phyloP scores from a whole-genome alignment of 129 eudicot genomes.

The Calendula officinalis region DNA sequence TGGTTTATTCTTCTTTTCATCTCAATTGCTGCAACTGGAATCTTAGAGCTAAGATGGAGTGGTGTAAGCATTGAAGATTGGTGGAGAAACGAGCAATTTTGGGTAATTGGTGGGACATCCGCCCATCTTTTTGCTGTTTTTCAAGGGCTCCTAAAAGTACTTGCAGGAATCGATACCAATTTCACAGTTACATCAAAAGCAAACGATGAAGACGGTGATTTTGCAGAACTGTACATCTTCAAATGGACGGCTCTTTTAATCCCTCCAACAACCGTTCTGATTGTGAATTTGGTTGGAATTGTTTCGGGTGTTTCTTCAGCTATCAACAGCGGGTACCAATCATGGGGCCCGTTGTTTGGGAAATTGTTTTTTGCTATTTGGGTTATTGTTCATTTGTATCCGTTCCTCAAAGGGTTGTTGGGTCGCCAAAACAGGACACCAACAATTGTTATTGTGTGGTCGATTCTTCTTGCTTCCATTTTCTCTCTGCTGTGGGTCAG shows the following conservation, averaged over 20 bases:
- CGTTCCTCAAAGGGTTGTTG: conserved; percentile 66
- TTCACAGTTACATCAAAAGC: conserved; percentile 66
- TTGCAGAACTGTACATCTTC: conserved; percentile 64
- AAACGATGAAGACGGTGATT: conserved; percentile 57
- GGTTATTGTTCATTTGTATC: conserved; percentile 71
- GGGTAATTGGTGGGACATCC: conserved; percentile 76
- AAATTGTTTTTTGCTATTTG: conserved; percentile 67
- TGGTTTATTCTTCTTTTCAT: conserved; percentile 60
- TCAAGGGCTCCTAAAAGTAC: conserved; percentile 65
- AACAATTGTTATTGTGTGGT: conserved; percentile 71
- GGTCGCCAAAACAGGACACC: conserved; percentile 57
- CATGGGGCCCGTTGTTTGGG: conserved; percentile 74
- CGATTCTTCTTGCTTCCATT: conserved; percentile 67
- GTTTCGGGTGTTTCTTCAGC: conserved; percentile 69
- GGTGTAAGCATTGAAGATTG: conserved; percentile 65
- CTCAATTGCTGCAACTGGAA: conserved; percentile 58
- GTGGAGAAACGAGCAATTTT: conserved; percentile 83
- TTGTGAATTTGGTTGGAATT: conserved; percentile 56
- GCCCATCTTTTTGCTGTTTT: conserved; percentile 69
- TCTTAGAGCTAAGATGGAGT: conserved; percentile 64
- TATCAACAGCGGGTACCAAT: conserved; percentile 60
- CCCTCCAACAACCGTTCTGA: conserved; percentile 65
- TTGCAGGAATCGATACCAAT: conserved; percentile 63
- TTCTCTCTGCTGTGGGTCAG: conserved; percentile 67
- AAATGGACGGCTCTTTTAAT: conserved; percentile 72